A percentile compares a stretch with the other conserved stretches of the same genome.
Evolutionary conservation across 2,329 filamentous ascomycete species (phyloP).

Genomic region (Aspergillus sp.): DNA sequence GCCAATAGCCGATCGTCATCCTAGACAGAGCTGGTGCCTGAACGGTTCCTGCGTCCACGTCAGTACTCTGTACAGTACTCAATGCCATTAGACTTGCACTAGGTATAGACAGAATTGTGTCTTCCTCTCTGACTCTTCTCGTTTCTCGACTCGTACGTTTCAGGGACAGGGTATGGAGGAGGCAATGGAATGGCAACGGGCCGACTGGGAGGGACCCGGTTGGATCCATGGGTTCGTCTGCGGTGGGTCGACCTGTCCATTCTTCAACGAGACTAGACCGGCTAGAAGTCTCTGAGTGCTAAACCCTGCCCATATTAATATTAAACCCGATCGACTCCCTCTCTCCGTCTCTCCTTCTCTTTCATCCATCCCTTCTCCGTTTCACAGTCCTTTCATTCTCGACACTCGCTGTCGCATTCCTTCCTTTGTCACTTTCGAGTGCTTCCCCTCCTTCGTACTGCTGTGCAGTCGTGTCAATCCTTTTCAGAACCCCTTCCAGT

Average conservation of each 20-base stretch:
- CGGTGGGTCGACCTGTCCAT: too few species aligned
- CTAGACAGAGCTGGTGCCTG: neutral
- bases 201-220: too few species aligned
- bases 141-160: neutral
- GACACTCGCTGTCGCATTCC: slow-evolving; percentile 20
- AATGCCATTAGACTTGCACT: too few species aligned
- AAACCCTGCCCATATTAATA: too few species aligned
- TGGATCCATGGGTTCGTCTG: too few species aligned
- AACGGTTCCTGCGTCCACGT: neutral
- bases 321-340: neutral
- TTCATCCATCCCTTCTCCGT: neutral
- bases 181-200: too few species aligned
- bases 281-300: too few species aligned
- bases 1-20: neutral
- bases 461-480: slow-evolving; percentile 19
- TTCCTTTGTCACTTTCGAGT: slow-evolving; percentile 10
- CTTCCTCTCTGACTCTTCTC: too few species aligned
- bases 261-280: too few species aligned
- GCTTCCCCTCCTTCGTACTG: slow-evolving; percentile 14
- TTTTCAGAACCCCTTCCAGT: slow-evolving; percentile 1
- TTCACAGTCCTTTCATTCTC: slow-evolving; percentile 2
- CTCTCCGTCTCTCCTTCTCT: slow-evolving; percentile 9
- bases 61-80: too few species aligned
- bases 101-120: too few species aligned
- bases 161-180: too few species aligned